Percentiles rank a stretch among this genome's conserved stretches.
phyloP scores from a whole-genome alignment of 1,139 yeast species.

The Meyerozyma guilliermondii region DNA sequence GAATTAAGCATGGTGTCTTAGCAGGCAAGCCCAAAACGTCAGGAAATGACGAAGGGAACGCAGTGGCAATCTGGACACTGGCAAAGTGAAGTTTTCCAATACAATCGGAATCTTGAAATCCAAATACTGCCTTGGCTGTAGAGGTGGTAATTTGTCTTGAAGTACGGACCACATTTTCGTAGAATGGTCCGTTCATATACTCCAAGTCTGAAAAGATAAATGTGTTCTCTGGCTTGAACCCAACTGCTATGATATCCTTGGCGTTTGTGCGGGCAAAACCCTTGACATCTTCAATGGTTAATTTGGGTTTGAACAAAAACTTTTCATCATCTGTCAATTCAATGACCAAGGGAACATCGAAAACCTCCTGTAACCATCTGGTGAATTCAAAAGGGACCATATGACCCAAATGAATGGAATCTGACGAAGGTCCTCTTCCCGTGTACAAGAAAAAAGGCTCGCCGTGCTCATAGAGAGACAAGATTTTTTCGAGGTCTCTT shows the following conservation, averaged over 20 bases:
- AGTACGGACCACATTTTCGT: conserved; percentile 90
- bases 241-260: conserved; percentile 90
- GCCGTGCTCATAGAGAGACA: conserved; percentile 89
- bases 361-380: conserved; percentile 97
- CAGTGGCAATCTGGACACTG: conserved; percentile 91
- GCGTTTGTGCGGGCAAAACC: conserved; percentile 76
- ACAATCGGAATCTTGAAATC: conserved; percentile 90
- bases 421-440: conserved; percentile 97
- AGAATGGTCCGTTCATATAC: conserved; percentile 91
- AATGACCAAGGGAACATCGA: conserved; percentile 93
- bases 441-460: conserved; percentile 95
- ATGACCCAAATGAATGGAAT: conserved; percentile 95
- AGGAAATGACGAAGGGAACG: conserved; percentile 95
- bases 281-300: conserved; percentile 86
- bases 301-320: conserved; percentile 85
- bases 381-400: conserved; percentile 95
- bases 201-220: conserved; percentile 89
- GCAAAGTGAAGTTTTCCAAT: conserved; percentile 96
- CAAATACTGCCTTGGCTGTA: conserved; percentile 96
- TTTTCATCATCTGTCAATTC: conserved; percentile 98
- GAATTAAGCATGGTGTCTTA: conserved; percentile 92
- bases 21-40: conserved; percentile 80
- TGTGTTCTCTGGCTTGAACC: conserved; percentile 91
- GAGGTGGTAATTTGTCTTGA: conserved; percentile 94
- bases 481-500: conserved; percentile 75